A percentile compares a stretch with the other conserved stretches of the same genome.
phyloP scores from a whole-genome alignment of 176 grass and related monocot species.

The Carex littledalei region DNA sequence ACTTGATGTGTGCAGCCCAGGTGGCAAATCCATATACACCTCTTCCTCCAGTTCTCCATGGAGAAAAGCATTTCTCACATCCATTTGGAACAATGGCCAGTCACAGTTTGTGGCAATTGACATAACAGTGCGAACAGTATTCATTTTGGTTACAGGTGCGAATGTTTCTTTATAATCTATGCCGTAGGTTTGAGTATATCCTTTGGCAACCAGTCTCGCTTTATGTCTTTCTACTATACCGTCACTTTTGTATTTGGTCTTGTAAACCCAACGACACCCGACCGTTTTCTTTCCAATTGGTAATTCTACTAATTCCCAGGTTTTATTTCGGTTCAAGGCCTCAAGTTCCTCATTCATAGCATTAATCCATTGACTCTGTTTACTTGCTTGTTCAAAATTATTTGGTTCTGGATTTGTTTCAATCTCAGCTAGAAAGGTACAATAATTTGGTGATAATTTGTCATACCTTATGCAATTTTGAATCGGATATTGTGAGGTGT shows the following conservation, averaged over 20 bases:
- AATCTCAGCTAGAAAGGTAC: too few relatives aligned
- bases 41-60: not conserved
- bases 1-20: too few relatives aligned
- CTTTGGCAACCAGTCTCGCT: not conserved
- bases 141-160: too few relatives aligned
- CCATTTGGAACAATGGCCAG: not conserved
- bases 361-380: not conserved
- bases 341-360: slow-evolving; percentile 10
- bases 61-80: too few relatives aligned
- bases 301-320: not conserved
- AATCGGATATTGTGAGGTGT: too few relatives aligned
- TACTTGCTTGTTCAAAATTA: not conserved
- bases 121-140: not conserved
- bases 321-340: not conserved
- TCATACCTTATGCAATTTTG: too few relatives aligned
- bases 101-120: not conserved
- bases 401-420: not conserved
- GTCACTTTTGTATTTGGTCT: not conserved
- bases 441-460: too few relatives aligned
- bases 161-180: not conserved
- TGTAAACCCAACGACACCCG: not conserved
- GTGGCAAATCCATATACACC: not conserved
- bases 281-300: not conserved
- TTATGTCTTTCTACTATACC: not conserved
- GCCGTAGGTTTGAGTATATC: not conserved